Percentiles rank a stretch among this genome's conserved stretches.
phyloP scores from a whole-genome alignment of 441 rosid species.

The Erysimum cheiri region DNA sequence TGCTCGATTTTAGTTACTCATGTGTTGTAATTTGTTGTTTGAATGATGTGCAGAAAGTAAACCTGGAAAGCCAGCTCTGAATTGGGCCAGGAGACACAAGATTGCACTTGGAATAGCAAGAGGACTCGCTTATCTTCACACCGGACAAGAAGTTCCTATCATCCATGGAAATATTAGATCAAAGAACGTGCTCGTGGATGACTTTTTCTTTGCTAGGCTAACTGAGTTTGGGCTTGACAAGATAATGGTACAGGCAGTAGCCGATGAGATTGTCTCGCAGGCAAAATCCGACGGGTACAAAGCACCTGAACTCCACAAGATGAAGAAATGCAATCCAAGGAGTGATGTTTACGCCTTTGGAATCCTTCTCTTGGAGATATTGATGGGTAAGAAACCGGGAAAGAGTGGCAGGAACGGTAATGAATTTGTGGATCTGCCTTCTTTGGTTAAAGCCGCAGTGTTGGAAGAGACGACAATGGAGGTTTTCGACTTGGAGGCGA shows the following conservation, averaged over 20 bases:
- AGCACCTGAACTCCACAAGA: constrained; percentile 94
- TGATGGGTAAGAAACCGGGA: constrained; percentile 92
- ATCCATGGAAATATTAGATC: constrained; percentile 92
- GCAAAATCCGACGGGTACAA: constrained; percentile 90
- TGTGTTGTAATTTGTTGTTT: constrained; percentile 19
- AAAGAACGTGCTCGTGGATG: constrained; percentile 91
- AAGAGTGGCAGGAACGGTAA: constrained; percentile 61
- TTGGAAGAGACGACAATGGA: constrained; percentile 96
- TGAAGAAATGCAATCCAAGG: constrained; percentile 96
- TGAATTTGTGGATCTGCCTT: constrained; percentile 80
- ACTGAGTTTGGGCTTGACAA: constrained; percentile 94
- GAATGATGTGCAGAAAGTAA: constrained; percentile 60
- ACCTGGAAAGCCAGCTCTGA: constrained; percentile 78
- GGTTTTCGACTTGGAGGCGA: constrained; percentile 80
- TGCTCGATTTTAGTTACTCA: not conserved
- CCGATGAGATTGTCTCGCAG: constrained; percentile 90
- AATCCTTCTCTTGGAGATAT: constrained; percentile 81
- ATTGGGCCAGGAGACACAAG: constrained; percentile 96
- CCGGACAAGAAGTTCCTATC: constrained; percentile 75
- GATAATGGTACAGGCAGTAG: constrained; percentile 87
- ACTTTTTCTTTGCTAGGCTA: constrained; percentile 78
- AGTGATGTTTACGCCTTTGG: constrained; percentile 96
- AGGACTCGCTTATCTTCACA: constrained; percentile 88
- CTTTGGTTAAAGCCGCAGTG: constrained; percentile 91
- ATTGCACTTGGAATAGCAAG: constrained; percentile 88